Evolutionary conservation across 148 eudicot genomes (phyloP).

Genomic region (Vaccinium corymbosum): DNA sequence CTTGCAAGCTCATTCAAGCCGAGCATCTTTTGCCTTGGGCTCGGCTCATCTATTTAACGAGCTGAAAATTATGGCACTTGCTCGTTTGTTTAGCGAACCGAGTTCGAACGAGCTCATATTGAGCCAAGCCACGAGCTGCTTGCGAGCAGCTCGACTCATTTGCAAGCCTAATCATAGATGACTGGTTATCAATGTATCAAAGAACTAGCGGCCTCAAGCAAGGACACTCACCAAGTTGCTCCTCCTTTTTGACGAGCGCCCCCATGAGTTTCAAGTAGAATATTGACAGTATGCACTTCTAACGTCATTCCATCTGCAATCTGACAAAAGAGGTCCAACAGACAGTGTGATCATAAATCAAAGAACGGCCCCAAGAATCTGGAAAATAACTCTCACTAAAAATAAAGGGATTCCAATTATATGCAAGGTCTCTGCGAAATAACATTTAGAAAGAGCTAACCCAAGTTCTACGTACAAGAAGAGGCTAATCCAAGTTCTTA

Average conservation of each 20-base stretch:
- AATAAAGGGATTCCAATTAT: background rate
- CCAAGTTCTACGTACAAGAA: background rate
- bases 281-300: conserved; percentile 82
- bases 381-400: background rate
- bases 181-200: background rate
- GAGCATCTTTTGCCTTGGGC: too few relatives aligned
- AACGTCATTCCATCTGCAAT: conserved; percentile 98
- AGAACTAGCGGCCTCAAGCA: too few relatives aligned
- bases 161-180: too few relatives aligned
- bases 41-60: too few relatives aligned
- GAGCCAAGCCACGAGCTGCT: too few relatives aligned
- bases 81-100: too few relatives aligned
- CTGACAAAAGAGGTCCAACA: conserved; percentile 50
- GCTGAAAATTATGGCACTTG: too few relatives aligned
- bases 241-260: conserved; percentile 67
- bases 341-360: background rate
- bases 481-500: background rate
- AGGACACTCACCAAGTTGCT: conserved; percentile 33
- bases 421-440: background rate
- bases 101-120: too few relatives aligned
- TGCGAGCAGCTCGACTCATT: too few relatives aligned
- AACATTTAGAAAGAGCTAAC: conserved; percentile 2
- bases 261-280: conserved; percentile 92
- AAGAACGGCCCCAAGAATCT: background rate
- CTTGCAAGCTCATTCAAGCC: too few relatives aligned